These are phyloP conservation scores for Neurospora terricola DNA, from an alignment of 495 filamentous ascomycete genomes.

Conservation along the genomic window DNA sequence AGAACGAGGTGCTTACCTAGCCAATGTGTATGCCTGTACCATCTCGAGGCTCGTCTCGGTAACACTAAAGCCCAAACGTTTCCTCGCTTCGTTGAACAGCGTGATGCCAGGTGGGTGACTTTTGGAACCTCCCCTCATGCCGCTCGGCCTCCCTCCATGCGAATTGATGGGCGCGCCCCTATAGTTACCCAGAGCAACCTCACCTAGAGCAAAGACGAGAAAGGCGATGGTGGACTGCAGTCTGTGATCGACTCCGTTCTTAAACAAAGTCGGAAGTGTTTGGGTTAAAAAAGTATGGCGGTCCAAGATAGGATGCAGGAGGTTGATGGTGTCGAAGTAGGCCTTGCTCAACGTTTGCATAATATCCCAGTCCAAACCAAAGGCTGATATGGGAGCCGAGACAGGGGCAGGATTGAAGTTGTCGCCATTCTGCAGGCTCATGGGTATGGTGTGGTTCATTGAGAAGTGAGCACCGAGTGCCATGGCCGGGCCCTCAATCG, in stretches of 20 bases:
- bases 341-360: constrained; percentile 40
- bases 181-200: constrained; percentile 40
- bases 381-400: constrained; percentile 1
- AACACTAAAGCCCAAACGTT: constrained; percentile 45
- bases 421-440: not conserved
- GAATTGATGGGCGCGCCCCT: constrained; percentile 33
- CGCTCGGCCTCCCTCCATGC: constrained; percentile 37
- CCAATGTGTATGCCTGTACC: constrained; percentile 44
- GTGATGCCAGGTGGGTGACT: constrained; percentile 44
- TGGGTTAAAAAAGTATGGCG: constrained; percentile 39
- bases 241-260: constrained; percentile 40
- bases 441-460: constrained; percentile 4
- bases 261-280: constrained; percentile 34
- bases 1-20: constrained; percentile 31
- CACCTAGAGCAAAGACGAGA: constrained; percentile 48
- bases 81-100: constrained; percentile 51
- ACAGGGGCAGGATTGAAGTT: not conserved
- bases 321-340: constrained; percentile 48
- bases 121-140: constrained; percentile 39
- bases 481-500: constrained; percentile 39
- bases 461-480: constrained; percentile 27
- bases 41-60: constrained; percentile 47
- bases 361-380: constrained; percentile 32
- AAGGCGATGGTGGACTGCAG: constrained; percentile 40
- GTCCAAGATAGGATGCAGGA: constrained; percentile 46